Percentiles rank a stretch among this genome's conserved stretches.
Evolutionary conservation across 2,329 filamentous ascomycete species (phyloP).

Genomic region (Byssothecium circinans): DNA sequence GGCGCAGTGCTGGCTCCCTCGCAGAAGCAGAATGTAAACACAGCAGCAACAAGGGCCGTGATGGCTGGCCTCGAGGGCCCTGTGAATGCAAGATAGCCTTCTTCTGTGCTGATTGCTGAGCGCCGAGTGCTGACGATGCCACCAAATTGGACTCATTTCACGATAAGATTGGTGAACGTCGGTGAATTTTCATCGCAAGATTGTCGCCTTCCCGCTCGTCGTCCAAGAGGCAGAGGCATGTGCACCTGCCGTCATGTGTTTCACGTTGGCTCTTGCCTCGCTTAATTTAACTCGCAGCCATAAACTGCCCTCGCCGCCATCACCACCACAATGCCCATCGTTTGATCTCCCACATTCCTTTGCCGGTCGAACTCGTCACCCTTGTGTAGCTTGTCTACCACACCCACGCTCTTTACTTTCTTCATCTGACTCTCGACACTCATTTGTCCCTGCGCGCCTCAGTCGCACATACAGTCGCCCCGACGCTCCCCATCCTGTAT

Average conservation of each 20-base stretch:
- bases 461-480: slow-evolving; percentile 15
- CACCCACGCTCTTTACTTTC: slow-evolving; percentile 28
- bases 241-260: slow-evolving; percentile 1
- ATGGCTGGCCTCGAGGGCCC: neutral
- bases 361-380: slow-evolving; percentile 20
- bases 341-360: slow-evolving; percentile 25
- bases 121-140: no score
- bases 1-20: slow-evolving; percentile 1
- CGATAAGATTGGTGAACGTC: neutral
- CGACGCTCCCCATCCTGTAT: slow-evolving; percentile 12
- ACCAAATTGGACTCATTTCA: slow-evolving; percentile 1
- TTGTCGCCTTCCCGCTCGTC: neutral
- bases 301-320: slow-evolving; percentile 4
- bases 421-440: slow-evolving; percentile 20
- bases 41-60: neutral
- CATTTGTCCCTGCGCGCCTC: slow-evolving; percentile 21
- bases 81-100: neutral
- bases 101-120: neutral
- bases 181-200: slow-evolving; percentile 1
- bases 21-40: slow-evolving; percentile 16
- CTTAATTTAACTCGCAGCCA: slow-evolving; percentile 8
- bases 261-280: slow-evolving; percentile 15
- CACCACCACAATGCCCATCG: slow-evolving; percentile 2
- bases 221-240: neutral
- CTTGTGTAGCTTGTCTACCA: slow-evolving; percentile 25